A percentile compares a stretch with the other conserved stretches of the same genome.
Evolutionary conservation across 2,329 filamentous ascomycete genomes (phyloP).

Genomic region (Pseudogymnoascus verrucosus): DNA sequence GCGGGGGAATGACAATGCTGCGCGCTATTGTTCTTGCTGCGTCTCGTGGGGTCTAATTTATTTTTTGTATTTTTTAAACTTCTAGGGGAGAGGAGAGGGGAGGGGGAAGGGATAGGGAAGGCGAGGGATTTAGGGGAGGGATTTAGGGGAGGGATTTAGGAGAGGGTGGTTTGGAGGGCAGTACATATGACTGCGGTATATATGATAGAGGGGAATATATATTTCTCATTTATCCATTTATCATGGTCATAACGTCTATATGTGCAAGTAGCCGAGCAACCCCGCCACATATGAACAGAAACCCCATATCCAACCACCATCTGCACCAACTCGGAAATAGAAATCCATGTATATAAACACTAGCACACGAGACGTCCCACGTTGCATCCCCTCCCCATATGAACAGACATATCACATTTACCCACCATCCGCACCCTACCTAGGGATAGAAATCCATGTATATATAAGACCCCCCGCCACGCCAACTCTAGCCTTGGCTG

Average conservation of each 20-base stretch:
- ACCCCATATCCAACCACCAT: not conserved
- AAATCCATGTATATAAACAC: not conserved
- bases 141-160: not conserved
- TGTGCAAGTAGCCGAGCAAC: not conserved
- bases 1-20: conserved; percentile 42
- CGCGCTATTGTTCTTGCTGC: conserved; percentile 39
- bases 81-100: not conserved
- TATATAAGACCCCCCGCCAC: not conserved
- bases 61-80: not conserved
- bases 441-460: too few species aligned
- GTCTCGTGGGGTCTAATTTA: not conserved
- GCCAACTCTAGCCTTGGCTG: too few species aligned
- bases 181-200: not conserved
- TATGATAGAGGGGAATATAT: not conserved
- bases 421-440: too few species aligned
- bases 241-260: not conserved
- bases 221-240: not conserved
- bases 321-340: not conserved
- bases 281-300: not conserved
- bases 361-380: not conserved
- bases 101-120: too few species aligned
- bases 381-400: not conserved
- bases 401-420: too few species aligned
- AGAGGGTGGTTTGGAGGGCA: not conserved
- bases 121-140: not conserved